These are phyloP conservation scores for Aspergillus sp. DNA, from an alignment of 2,329 filamentous ascomycete genomes.

Conservation along the genomic window DNA sequence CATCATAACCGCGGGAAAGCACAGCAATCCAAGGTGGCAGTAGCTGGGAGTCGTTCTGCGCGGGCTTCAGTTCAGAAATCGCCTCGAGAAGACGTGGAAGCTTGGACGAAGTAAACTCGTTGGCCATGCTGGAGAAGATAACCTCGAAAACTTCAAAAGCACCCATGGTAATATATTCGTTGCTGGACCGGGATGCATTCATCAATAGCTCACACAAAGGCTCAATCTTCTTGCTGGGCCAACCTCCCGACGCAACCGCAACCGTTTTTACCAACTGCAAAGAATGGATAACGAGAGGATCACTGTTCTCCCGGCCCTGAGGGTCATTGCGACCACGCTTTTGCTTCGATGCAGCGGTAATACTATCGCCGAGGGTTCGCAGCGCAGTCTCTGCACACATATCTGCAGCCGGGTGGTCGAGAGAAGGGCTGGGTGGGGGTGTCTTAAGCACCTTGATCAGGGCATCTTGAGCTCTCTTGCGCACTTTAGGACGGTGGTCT, in stretches of 20 bases:
- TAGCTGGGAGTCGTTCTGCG: conserved; percentile 89
- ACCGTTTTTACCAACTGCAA: conserved; percentile 90
- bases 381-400: conserved; percentile 94
- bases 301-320: conserved; percentile 58
- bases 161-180: conserved; percentile 94
- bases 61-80: conserved; percentile 86
- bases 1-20: conserved; percentile 88
- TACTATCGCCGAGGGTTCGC: conserved; percentile 69
- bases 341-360: conserved; percentile 66
- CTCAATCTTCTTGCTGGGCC: conserved; percentile 96
- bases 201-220: conserved; percentile 84
- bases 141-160: conserved; percentile 97
- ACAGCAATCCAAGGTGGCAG: conserved; percentile 97
- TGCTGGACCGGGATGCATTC: conserved; percentile 83
- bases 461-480: conserved; percentile 89
- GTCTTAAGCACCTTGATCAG: conserved; percentile 78
- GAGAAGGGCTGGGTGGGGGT: conserved; percentile 83
- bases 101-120: conserved; percentile 85
- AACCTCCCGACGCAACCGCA: conserved; percentile 82
- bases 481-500: conserved; percentile 87
- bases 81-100: conserved; percentile 85
- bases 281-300: conserved; percentile 85
- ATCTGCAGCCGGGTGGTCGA: conserved; percentile 92
- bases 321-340: conserved; percentile 57
- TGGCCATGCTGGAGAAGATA: conserved; percentile 88